Conservation (phyloP, 495 filamentous ascomycete genomes). For the Ascodesmis nigricans region DNA sequence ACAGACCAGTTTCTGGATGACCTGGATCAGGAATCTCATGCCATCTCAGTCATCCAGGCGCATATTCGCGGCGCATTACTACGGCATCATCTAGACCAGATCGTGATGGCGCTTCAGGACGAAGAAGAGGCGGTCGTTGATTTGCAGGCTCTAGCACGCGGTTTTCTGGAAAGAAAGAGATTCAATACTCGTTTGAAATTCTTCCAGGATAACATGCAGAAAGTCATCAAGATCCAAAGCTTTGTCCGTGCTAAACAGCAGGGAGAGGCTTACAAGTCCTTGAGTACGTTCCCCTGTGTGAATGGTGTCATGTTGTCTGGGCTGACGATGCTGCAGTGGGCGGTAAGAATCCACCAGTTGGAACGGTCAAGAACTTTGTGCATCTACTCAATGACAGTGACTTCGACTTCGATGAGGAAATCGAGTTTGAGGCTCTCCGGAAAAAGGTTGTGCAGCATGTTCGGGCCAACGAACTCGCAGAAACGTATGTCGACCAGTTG, state of each 20-base stretch:
- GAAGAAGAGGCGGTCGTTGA: conserved; percentile 53
- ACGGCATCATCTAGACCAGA: conserved; percentile 42
- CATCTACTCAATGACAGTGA: conserved; percentile 95
- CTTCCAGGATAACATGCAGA: conserved; percentile 93
- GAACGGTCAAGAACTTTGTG: conserved; percentile 91
- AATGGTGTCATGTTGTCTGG: background rate
- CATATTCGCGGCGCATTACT: conserved; percentile 57
- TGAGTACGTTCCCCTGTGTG: conserved; percentile 11
- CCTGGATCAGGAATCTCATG: conserved; percentile 33
- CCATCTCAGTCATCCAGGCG: conserved; percentile 47
- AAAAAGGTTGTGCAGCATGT: conserved; percentile 95
- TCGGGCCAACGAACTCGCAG: conserved; percentile 85
- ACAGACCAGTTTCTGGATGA: conserved; percentile 32
- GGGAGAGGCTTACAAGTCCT: conserved; percentile 81
- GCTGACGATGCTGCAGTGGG: conserved; percentile 38
- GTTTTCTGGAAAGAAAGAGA: conserved; percentile 43
- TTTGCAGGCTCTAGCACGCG: conserved; percentile 55
- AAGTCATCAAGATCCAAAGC: conserved; percentile 95
- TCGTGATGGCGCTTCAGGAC: conserved; percentile 53
- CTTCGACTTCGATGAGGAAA: conserved; percentile 96
- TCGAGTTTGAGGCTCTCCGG: conserved; percentile 79
- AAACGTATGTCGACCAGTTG: conserved; percentile 92
- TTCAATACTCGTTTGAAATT: conserved; percentile 72
- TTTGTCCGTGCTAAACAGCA: conserved; percentile 84
- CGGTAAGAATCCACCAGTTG: conserved; percentile 93